Base-by-base conservation (phyloP, 176 grass and related monocot species). In the Raddia guianensis region DNA sequence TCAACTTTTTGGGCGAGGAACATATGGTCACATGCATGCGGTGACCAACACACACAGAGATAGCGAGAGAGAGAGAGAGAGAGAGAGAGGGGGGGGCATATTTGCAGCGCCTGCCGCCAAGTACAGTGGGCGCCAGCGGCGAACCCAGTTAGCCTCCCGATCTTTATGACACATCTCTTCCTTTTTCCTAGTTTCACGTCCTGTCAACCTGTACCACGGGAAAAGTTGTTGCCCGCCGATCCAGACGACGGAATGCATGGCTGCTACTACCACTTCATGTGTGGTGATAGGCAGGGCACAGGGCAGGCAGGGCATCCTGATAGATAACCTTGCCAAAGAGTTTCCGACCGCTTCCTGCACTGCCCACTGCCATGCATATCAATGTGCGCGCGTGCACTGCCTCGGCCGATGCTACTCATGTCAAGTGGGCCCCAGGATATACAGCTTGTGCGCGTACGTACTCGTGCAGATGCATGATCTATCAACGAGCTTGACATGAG, bases 121-220 rank as follows among this genome's bases (percentile, higher is more conserved):
- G 77, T 81, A 89, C 82, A 70, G 12, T 57, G 4, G 4, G 64
- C 56, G 40, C 8, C 54, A 70, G 62, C 68, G 12, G 34, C 4
- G 34, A 9, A 12, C 10, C 9, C 66, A 60, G 62, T 6, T 43
- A 47, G 70, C 4, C 50, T 14, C 1, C 47, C 34, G 12, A 57
- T 70, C 64, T 76, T 82, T 71, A 48, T 34, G 79, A 72, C 73
- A 67, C 67, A 72, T 78, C 80, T 76, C 63, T 54, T 62, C 53
- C 78, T 8, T 59, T 44, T 73, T 68, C 60, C 82, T 85, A 81
- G 77, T 89, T 85, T 85, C 87, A 85, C 87, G 87, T 81, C 87
- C 72, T 89, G 82, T 89, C 87, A 85, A 5, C 27, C 82, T 89
- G 82, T 72, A 81, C 56, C 77, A 43, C 64, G 49, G 43, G 64